Evolutionary conservation across 2,329 filamentous ascomycete genomes (phyloP), one percentile per base, ranked within the genome.

Genomic region (Verruconis gallopava): DNA sequence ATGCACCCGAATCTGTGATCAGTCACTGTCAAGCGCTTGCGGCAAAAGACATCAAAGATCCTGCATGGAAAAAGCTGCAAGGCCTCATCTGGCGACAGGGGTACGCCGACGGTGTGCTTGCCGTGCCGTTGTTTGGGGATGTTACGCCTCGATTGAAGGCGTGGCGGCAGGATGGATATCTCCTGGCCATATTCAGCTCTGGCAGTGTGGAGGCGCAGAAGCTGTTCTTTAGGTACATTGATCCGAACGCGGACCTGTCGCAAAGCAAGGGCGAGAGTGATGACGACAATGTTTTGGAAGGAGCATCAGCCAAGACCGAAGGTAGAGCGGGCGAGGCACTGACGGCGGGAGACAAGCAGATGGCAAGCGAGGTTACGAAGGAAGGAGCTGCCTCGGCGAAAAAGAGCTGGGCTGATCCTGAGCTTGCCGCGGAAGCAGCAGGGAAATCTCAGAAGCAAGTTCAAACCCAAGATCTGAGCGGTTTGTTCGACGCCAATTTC

Each of bases 161-260:
- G 34, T 86, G 81, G 75, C 67, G 71, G 42, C 56, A 60, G 13
- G 58, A 65, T 21, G 71, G 70, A 19, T 66, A 66, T 46, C 69
- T 51, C 6, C 54, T 88, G 48, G 74, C 81, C 51, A 88, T 91
- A 54, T 91, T 88, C 64, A 86, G 81, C 3, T 86, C 81, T 11
- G 84, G 84, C 21, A 86, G 81, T 17, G 79, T 89, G 4, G 71
- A 79, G 15, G 84, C 84, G 12, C 84, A 91, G 67, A 84, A 85
- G 62, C 66, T 89, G 47, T 71, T 89, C 48, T 89, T 89, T 60
- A 68, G 70, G 46, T 75, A 86, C 52, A 62, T 68, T 21, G 43
- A 52, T 14, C 25, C 25, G 6, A n/a, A 30, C 6, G 25, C 37
- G 44, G 37, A 30, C 25, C 25, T 30, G 6, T 30, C 25, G 9